Base-by-base conservation (phyloP, 352 stramenopile species). In the Aphanomyces invadans region DNA sequence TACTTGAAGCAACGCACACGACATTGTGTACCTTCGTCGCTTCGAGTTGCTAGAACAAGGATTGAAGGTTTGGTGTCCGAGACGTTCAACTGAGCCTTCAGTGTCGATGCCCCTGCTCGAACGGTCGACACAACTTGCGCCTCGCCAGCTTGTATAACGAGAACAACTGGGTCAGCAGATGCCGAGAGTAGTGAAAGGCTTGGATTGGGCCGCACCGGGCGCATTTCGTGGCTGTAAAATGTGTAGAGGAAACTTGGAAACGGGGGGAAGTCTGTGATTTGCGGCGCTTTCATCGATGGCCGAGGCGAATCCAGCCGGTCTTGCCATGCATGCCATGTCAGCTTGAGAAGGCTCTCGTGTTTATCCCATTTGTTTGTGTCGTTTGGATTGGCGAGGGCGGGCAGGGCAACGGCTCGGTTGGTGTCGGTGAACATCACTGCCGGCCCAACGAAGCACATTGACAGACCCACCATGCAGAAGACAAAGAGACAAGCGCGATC, bases 401-500 rank as follows among this genome's bases (percentile, higher is more conserved):
- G 49, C 26, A 38, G 21, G 3, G n/a, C 49, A 32, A n/a, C n/a
- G n/a, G 29, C 33, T 61, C 45, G 53, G 33, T 11, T 11, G n/a
- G 19, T 9, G 29, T 36, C 38, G 4, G 39, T 67, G 19, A 31
- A 59, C 7, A 67, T 15, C 25, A 39, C 38, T 17, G 60, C 25
- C 29, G 60, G 60, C 9, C 60, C 60, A 17, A 28, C 38, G 17
- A 59, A 49, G 46, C 45, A 60, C 28, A 67, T 28, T 10, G 19
- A 15, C 2, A 67, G 31, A 3, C 39, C 60, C 10, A 67, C 60
- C 10, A 67, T 1, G 28, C 28, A 60, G 28, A 67, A 67, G 2
- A 67, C 26, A n/a, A 57, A 15, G 4, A 67, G 12, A 28, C 60
- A 67, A 19, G 60, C 60, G 17, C 60, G 45, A 46, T 67, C 60